These are phyloP conservation scores for Lactifluus subvellereus DNA, from an alignment of 768 basidiomycete genomes.

Conservation along the genomic window DNA sequence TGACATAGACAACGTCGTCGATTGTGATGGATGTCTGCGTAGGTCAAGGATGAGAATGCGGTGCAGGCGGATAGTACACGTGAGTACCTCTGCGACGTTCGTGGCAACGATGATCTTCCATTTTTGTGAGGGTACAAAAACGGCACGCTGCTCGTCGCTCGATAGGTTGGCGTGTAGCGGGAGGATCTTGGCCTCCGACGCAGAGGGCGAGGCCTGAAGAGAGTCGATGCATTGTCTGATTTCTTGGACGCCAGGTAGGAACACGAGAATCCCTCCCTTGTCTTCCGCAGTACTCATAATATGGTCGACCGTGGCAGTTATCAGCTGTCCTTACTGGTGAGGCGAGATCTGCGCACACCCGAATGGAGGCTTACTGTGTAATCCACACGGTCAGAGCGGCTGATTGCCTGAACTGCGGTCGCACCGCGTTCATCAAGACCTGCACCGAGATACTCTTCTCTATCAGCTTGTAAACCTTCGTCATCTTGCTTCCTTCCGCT, in stretches of 20 bases:
- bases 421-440: constrained; percentile 50
- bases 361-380: constrained; percentile 47
- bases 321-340: constrained; percentile 10
- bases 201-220: constrained; percentile 36
- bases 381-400: constrained; percentile 61
- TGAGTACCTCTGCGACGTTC: constrained; percentile 79
- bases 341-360: not conserved
- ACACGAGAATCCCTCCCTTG: constrained; percentile 72
- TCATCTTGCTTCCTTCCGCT: constrained; percentile 16
- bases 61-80: not conserved
- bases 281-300: constrained; percentile 47
- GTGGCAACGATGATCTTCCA: constrained; percentile 89
- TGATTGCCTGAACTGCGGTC: constrained; percentile 54
- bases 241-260: constrained; percentile 87
- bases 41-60: not conserved
- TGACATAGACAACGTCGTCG: constrained; percentile 80
- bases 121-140: constrained; percentile 56
- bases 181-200: constrained; percentile 47
- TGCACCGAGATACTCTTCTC: constrained; percentile 39
- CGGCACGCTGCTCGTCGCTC: constrained; percentile 71
- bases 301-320: constrained; percentile 53
- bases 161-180: constrained; percentile 89
- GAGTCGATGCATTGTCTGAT: constrained; percentile 72
- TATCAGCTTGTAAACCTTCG: constrained; percentile 12
- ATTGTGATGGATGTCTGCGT: constrained; percentile 83